Evolutionary conservation across 2,329 filamentous ascomycete species (phyloP).

Genomic region (Aspergillus pseudotamarii): DNA sequence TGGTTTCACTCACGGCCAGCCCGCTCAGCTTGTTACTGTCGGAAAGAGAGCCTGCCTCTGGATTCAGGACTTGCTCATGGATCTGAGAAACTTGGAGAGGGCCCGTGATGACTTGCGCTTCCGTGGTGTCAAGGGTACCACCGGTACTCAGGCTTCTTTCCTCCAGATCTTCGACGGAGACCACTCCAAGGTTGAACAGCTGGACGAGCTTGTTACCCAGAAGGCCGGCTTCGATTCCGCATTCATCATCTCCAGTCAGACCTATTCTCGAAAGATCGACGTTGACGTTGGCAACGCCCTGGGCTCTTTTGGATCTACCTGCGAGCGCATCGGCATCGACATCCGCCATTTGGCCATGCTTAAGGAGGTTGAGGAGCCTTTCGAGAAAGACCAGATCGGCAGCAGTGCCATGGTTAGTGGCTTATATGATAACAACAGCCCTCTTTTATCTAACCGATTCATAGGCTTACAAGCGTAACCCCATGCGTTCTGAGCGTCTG

Average conservation of each 20-base stretch:
- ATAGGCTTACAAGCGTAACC: constrained; percentile 68
- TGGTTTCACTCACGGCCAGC: constrained; percentile 71
- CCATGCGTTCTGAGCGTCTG: constrained; percentile 61
- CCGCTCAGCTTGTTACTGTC: constrained; percentile 65
- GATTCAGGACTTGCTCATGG: constrained; percentile 75
- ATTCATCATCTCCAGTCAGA: constrained; percentile 71
- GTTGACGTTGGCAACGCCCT: constrained; percentile 79
- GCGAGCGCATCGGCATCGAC: constrained; percentile 72
- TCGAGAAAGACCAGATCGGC: constrained; percentile 78
- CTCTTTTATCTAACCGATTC: constrained; percentile 29
- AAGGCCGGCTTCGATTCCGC: constrained; percentile 66
- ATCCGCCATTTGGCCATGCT: constrained; percentile 72
- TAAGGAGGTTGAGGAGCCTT: constrained; percentile 86
- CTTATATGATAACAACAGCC: background rate
- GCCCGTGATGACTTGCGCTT: constrained; percentile 71
- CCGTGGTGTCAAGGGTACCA: constrained; percentile 73
- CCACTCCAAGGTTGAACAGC: constrained; percentile 61
- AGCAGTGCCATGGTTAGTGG: constrained; percentile 58
- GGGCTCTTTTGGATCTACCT: constrained; percentile 75
- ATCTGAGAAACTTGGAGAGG: constrained; percentile 72
- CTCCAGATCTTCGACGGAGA: constrained; percentile 68
- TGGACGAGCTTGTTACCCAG: constrained; percentile 65
- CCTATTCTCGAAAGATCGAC: constrained; percentile 81
- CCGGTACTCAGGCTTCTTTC: constrained; percentile 78
- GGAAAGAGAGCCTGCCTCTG: constrained; percentile 70